Evolutionary conservation across 768 basidiomycete species (phyloP).

Genomic region (Leccinum rimulosum): DNA sequence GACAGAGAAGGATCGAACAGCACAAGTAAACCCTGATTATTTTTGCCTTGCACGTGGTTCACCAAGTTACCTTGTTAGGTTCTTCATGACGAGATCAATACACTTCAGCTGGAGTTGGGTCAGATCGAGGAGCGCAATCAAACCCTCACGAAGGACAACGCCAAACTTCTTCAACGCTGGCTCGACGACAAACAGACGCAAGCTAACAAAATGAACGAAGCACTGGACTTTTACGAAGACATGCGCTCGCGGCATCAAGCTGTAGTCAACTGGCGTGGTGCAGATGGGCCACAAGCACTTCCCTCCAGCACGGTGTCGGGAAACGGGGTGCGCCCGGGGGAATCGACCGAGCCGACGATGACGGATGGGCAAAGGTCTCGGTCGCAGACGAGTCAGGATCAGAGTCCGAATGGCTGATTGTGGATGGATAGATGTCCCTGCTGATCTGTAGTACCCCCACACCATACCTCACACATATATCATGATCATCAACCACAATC

Average conservation of each 20-base stretch:
- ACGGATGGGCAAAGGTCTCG: slow-evolving; percentile 77
- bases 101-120: slow-evolving; percentile 85
- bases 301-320: slow-evolving; percentile 38
- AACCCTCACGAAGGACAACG: slow-evolving; percentile 89
- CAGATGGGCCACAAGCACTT: slow-evolving; percentile 30
- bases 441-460: slow-evolving; percentile 18
- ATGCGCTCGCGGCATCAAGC: slow-evolving; percentile 74
- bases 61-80: slow-evolving; percentile 49
- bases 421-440: slow-evolving; percentile 42
- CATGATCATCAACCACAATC: slow-evolving; percentile 7
- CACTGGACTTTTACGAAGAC: slow-evolving; percentile 85
- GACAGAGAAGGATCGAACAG: slow-evolving; percentile 84
- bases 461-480: slow-evolving; percentile 19
- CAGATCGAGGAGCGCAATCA: slow-evolving; percentile 87
- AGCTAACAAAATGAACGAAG: slow-evolving; percentile 94
- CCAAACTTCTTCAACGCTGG: slow-evolving; percentile 94
- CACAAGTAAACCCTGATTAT: slow-evolving; percentile 58
- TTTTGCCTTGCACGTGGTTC: not conserved
- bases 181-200: slow-evolving; percentile 91
- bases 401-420: slow-evolving; percentile 91
- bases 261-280: slow-evolving; percentile 56
- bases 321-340: slow-evolving; percentile 45
- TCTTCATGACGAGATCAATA: slow-evolving; percentile 92
- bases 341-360: slow-evolving; percentile 35
- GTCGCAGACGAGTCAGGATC: slow-evolving; percentile 65